Evolutionary conservation across 805 yeast species (phyloP).

Genomic region (Metschnikowia kofuensis): DNA sequence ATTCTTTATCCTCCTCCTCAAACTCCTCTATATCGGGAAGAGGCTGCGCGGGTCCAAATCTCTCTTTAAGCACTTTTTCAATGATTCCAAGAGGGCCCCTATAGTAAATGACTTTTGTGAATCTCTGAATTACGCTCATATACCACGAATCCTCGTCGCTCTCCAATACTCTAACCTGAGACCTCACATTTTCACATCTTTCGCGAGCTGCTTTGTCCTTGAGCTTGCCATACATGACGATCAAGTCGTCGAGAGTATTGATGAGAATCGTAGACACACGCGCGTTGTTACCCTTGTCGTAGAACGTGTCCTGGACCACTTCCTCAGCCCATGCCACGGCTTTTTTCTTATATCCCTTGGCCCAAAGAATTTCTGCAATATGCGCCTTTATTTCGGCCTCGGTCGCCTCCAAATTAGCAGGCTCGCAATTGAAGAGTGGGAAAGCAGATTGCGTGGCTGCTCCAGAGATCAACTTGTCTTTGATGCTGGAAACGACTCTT

Average conservation of each 20-base stretch:
- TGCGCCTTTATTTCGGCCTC: conserved; percentile 37
- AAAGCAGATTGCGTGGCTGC: conserved; percentile 24
- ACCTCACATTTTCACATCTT: conserved; percentile 27
- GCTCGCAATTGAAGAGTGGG: conserved; percentile 37
- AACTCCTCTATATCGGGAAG: conserved; percentile 39
- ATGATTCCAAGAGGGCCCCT: conserved; percentile 42
- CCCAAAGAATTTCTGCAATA: conserved; percentile 42
- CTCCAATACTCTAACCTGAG: conserved; percentile 27
- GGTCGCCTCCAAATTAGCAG: conserved; percentile 25
- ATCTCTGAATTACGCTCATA: conserved; percentile 29
- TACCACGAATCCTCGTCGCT: conserved; percentile 30
- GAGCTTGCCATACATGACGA: conserved; percentile 28
- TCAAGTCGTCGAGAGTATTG: conserved; percentile 31
- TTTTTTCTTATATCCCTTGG: conserved; percentile 34
- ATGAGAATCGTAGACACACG: conserved; percentile 28
- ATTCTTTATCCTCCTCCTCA: conserved; percentile 40
- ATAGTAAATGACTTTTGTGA: conserved; percentile 38
- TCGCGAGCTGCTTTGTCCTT: conserved; percentile 23
- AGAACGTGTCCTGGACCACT: conserved; percentile 35
- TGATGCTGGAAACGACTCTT: conserved; percentile 21
- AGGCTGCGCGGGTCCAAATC: conserved; percentile 34
- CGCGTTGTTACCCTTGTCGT: conserved; percentile 25
- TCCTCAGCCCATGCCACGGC: conserved; percentile 44
- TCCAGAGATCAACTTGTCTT: conserved; percentile 17
- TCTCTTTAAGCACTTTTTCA: conserved; percentile 37